Conservation (phyloP, 495 filamentous ascomycete species). For the Daldinia decipiens region DNA sequence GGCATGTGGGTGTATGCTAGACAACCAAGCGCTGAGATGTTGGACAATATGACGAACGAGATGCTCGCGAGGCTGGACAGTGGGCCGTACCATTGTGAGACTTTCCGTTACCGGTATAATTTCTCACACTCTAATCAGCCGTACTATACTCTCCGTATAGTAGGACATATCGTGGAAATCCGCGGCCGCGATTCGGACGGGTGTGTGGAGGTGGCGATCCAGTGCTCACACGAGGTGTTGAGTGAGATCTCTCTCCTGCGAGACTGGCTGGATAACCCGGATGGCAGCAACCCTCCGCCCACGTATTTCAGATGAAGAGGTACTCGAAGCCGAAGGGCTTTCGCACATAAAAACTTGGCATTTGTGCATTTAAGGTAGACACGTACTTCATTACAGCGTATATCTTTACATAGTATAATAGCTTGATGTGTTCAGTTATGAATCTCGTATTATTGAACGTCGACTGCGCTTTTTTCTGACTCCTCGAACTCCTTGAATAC, state of each 20-base stretch:
- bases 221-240: constrained; percentile 18
- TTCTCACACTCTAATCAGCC: neutral
- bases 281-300: neutral
- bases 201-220: constrained; percentile 8
- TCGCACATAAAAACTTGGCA: too few relatives aligned
- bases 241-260: constrained; percentile 6
- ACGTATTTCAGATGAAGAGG: neutral
- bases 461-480: too few relatives aligned
- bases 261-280: neutral
- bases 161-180: constrained; percentile 26
- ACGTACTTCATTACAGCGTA: too few relatives aligned
- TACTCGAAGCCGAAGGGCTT: too few relatives aligned
- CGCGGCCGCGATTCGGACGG: neutral
- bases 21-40: neutral
- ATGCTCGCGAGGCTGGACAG: neutral
- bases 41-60: neutral
- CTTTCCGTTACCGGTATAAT: neutral
- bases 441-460: too few relatives aligned
- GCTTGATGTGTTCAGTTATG: too few relatives aligned
- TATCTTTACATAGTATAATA: too few relatives aligned
- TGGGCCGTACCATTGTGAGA: neutral
- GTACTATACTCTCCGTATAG: neutral
- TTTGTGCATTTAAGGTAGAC: too few relatives aligned
- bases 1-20: constrained; percentile 31
- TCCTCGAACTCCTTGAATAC: too few relatives aligned